Evolutionary conservation across 2,329 filamentous ascomycete genomes (phyloP), one percentile per base, ranked within the genome.

Genomic region (Cladobotryum mycophilum): DNA sequence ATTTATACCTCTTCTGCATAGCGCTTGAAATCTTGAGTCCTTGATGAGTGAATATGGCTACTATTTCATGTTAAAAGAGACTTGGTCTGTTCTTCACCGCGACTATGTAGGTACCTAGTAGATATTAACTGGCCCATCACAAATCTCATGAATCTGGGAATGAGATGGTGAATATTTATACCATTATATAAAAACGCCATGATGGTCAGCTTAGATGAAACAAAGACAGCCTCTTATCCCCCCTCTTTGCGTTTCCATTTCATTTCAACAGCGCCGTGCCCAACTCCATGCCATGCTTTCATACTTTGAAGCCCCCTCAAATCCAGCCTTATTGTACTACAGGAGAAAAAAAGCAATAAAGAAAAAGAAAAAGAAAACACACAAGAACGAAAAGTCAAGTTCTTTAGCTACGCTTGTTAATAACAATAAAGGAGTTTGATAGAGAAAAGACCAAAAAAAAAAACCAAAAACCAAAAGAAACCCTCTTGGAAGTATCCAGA

Each of bases 241-340:
- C 37, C 11, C 12, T 1, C 37, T 18, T 40, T 11, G 14, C n/a
- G 3, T 40, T 40, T 40, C 37, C 9, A 17, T 40, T n/a, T 18
- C 37, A n/a, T 40, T 3, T 18, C 37, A 33, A 22, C 22, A 38
- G 40, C 49, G 22, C 49, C 49, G 33, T 47, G 18, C 35, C 45
- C 17, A 38, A 53, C 47, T 50, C 51, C 42, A 38, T 50, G 47
- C 45, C 45, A 51, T 51, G 49, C 42, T 38, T 54, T 42, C 37
- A 33, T 30, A 35, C 50, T 48, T 17, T 15, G 20, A 33, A n/a
- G 36, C 36, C 36, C 14, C 13, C 17, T 38, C 36, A n/a, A 38
- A 38, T 30, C 25, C 25, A 30, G 36, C 36, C 14, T 11, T 30
- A 30, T 30, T 30, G 6, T 11, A 30, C 25, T 30, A 30, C 25